Evolutionary conservation across 768 basidiomycete species (phyloP).

Genomic region (Suillus spraguei): DNA sequence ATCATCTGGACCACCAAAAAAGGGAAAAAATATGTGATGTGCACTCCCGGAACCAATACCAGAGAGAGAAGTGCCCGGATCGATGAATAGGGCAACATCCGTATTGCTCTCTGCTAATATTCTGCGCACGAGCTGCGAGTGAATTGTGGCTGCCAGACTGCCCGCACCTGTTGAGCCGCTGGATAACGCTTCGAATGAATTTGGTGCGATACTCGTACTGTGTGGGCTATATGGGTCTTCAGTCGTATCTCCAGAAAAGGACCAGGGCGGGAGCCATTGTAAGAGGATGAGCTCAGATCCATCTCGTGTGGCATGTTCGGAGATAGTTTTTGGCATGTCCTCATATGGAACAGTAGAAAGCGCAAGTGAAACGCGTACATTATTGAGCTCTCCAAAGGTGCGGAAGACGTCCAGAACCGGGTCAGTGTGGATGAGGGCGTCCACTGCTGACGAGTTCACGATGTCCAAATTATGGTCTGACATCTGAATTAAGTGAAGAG

Average conservation of each 20-base stretch:
- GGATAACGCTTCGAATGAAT: constrained; percentile 83
- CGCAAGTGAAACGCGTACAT: constrained; percentile 63
- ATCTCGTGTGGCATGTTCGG: constrained; percentile 56
- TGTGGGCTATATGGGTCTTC: too few species aligned
- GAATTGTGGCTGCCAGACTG: constrained; percentile 54
- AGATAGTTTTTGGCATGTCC: constrained; percentile 69
- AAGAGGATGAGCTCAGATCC: constrained; percentile 77
- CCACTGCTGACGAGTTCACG: constrained; percentile 77
- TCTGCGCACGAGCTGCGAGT: constrained; percentile 83
- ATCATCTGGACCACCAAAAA: constrained; percentile 95
- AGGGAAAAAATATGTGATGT: constrained; percentile 81
- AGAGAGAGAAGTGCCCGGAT: constrained; percentile 45
- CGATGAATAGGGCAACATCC: constrained; percentile 87
- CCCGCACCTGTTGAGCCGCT: constrained; percentile 47
- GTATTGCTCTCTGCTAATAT: constrained; percentile 72
- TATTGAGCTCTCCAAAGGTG: constrained; percentile 75
- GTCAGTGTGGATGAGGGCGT: too few species aligned
- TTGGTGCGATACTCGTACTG: constrained; percentile 37
- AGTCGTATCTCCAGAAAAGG: constrained; percentile 23
- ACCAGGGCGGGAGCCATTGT: constrained; percentile 72
- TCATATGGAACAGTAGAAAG: constrained; percentile 75
- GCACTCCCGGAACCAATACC: constrained; percentile 25
- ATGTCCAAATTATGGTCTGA: constrained; percentile 86
- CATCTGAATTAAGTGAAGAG: constrained; percentile 86
- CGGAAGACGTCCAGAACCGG: constrained; percentile 74